A percentile compares a stretch with the other conserved stretches of the same genome.
Conservation (phyloP, 2,329 filamentous ascomycete genomes). For the Magnaporthales sp. region DNA sequence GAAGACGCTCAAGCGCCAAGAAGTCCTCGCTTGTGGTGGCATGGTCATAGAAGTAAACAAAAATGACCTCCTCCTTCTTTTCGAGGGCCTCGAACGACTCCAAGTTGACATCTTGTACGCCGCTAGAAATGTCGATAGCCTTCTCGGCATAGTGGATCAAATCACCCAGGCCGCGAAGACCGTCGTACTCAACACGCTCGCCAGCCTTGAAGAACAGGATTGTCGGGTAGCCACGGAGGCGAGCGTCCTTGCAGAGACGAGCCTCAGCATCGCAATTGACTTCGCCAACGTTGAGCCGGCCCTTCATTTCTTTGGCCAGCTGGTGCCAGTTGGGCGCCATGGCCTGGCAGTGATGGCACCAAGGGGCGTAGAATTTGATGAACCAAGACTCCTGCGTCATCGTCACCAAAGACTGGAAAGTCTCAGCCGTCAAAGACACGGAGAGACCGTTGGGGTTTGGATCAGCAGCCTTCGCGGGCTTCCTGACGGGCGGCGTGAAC, state of each 20-base stretch:
- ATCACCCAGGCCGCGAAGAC: conserved; percentile 85
- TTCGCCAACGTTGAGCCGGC: conserved; percentile 83
- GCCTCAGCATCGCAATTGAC: conserved; percentile 88
- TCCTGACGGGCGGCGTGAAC: conserved; percentile 31
- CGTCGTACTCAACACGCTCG: conserved; percentile 87
- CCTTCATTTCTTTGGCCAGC: conserved; percentile 85
- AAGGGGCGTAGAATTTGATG: conserved; percentile 96
- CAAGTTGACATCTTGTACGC: conserved; percentile 74
- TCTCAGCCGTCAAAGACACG: conserved; percentile 69
- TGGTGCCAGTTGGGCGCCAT: conserved; percentile 86
- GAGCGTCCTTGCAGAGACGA: conserved; percentile 85
- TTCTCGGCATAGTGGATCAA: conserved; percentile 81
- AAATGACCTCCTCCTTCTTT: conserved; percentile 89
- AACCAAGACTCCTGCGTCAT: conserved; percentile 92
- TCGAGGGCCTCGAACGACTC: conserved; percentile 73
- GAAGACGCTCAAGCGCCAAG: conserved; percentile 73
- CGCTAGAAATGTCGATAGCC: conserved; percentile 66
- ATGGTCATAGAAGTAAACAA: conserved; percentile 95
- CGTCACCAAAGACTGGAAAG: conserved; percentile 78
- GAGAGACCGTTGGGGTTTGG: conserved; percentile 73
- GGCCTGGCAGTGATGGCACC: conserved; percentile 93
- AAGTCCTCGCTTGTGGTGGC: conserved; percentile 93
- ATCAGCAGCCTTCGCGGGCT: conserved; percentile 43
- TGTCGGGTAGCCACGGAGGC: conserved; percentile 73
- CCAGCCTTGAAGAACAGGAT: conserved; percentile 88